Conservation (phyloP, 106 monocot genomes). For the Ottelia alismoides region DNA sequence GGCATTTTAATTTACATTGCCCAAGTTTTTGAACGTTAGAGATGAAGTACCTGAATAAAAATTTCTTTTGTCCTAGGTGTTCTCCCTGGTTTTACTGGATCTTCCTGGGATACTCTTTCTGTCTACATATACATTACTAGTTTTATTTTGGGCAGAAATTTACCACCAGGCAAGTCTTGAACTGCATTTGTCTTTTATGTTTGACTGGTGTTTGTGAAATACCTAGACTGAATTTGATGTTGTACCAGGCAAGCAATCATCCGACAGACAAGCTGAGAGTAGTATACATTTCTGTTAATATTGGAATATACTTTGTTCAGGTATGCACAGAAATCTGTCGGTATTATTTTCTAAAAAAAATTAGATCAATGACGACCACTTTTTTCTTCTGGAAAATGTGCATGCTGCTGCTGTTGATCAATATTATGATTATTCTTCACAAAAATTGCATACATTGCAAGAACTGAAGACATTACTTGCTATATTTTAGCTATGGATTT, state of each 20-base stretch:
- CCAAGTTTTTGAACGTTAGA: no score
- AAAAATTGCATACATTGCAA: no score
- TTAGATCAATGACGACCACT: no score
- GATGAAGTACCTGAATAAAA: no score
- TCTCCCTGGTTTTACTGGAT: slow-evolving; percentile 48
- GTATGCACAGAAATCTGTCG: no score
- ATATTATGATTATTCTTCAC: no score
- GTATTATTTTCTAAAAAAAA: no score
- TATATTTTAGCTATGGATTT: no score
- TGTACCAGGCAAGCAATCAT: slow-evolving; percentile 52
- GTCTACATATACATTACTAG: slow-evolving; percentile 92
- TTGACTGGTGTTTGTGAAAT: background rate
- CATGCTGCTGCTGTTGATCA: no score
- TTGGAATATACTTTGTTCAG: slow-evolving; percentile 68
- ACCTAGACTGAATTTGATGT: slow-evolving; percentile 1
- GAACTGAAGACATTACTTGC: no score
- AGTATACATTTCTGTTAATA: slow-evolving; percentile 52
- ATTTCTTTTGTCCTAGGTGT: slow-evolving; percentile 30
- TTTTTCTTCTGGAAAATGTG: no score
- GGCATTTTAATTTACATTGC: no score
- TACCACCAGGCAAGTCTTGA: slow-evolving; percentile 63
- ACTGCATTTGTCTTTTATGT: background rate
- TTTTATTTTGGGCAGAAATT: slow-evolving; percentile 98
- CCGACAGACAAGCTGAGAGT: slow-evolving; percentile 77
- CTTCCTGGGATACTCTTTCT: slow-evolving; percentile 85